A percentile compares a stretch with the other conserved stretches of the same genome.
Conservation (phyloP, 441 rosid genomes). For the Euphorbia corollata region DNA sequence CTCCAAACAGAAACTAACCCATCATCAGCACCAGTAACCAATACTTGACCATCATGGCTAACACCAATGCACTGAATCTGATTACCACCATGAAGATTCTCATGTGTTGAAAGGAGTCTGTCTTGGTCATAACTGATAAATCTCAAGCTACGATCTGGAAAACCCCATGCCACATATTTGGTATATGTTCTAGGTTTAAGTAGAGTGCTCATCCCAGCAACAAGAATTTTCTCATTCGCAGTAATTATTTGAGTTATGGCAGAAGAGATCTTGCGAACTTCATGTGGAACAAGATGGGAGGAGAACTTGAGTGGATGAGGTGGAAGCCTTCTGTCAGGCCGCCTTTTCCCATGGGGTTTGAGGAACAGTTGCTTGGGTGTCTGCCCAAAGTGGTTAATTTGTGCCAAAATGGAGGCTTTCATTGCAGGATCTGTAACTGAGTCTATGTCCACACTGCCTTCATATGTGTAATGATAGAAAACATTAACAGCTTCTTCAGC, state of each 20-base stretch:
- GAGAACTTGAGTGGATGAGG: slow-evolving; percentile 85
- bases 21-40: slow-evolving; percentile 97
- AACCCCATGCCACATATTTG: slow-evolving; percentile 94
- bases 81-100: slow-evolving; percentile 92
- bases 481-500: slow-evolving; percentile 96
- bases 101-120: slow-evolving; percentile 85
- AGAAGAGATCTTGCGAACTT: slow-evolving; percentile 66
- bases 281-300: slow-evolving; percentile 74
- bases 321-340: slow-evolving; percentile 63
- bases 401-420: slow-evolving; percentile 96
- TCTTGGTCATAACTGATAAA: slow-evolving; percentile 98
- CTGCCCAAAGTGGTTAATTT: slow-evolving; percentile 95
- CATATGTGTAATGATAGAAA: slow-evolving; percentile 96
- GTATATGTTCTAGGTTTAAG: slow-evolving; percentile 84
- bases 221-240: slow-evolving; percentile 73
- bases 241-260: slow-evolving; percentile 74
- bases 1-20: slow-evolving; percentile 90
- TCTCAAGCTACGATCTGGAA: slow-evolving; percentile 96
- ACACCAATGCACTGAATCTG: slow-evolving; percentile 87
- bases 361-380: slow-evolving; percentile 91
- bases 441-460: slow-evolving; percentile 94
- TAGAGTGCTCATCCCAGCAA: slow-evolving; percentile 63
- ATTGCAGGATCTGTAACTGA: slow-evolving; percentile 85
- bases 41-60: slow-evolving; percentile 86
- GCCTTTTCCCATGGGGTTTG: slow-evolving; percentile 79